phyloP scores from a whole-genome alignment of 345 rosid genomes.

The Syzygium aqueum region DNA sequence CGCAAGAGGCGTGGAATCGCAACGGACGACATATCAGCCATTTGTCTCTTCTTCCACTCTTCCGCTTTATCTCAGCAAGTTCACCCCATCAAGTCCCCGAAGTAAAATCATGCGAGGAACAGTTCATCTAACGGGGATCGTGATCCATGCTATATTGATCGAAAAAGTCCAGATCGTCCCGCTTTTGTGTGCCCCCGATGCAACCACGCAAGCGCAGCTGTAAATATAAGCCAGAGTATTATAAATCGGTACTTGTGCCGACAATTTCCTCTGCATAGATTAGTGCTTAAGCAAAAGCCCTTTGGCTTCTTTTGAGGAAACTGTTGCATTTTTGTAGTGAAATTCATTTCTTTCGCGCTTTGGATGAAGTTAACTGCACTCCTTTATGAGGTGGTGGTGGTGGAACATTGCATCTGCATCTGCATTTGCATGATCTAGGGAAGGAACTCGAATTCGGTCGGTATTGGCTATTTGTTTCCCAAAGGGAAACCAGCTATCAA shows the following conservation, averaged over 20 bases:
- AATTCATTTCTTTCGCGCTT: neutral
- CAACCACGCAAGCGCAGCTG: neutral
- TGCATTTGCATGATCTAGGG: neutral
- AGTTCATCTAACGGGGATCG: neutral
- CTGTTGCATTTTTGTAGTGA: neutral
- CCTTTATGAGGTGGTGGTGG: neutral
- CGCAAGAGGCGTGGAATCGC: constrained; percentile 68
- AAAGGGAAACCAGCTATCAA: neutral
- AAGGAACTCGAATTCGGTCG: neutral
- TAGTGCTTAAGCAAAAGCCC: neutral
- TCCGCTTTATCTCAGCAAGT: neutral
- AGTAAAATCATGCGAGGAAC: neutral
- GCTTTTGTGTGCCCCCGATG: neutral
- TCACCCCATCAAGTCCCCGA: neutral
- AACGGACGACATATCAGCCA: constrained; percentile 87
- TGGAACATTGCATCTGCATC: neutral
- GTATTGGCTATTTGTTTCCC: neutral
- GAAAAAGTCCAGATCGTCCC: neutral
- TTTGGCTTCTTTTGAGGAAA: neutral
- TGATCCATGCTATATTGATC: neutral
- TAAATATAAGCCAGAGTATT: neutral
- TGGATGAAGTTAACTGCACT: neutral
- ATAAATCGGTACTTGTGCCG: neutral
- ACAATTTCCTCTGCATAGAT: neutral
- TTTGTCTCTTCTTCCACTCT: constrained; percentile 78